A percentile compares a stretch with the other conserved stretches of the same genome.
These are phyloP conservation scores for Pythium angustatum DNA, from an alignment of 352 stramenopile species.

Conservation along the genomic window DNA sequence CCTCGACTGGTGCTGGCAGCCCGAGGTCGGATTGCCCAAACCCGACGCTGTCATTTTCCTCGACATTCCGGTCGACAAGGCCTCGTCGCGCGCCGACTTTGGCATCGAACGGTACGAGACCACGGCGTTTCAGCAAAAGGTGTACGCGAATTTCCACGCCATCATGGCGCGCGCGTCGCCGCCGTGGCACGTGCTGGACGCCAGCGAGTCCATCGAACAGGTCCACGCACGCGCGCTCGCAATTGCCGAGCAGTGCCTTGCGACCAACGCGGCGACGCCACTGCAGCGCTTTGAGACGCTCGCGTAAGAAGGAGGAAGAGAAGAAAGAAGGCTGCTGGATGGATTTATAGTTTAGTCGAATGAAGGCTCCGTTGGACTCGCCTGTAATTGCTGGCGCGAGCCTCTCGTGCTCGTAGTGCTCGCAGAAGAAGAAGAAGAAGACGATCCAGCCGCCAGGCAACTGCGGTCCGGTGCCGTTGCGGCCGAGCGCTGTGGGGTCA, in stretches of 20 bases:
- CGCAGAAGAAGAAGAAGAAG: background rate
- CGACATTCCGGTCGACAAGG: constrained; percentile 92
- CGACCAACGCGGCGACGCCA: constrained; percentile 26
- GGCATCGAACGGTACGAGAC: constrained; percentile 93
- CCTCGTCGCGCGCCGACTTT: constrained; percentile 90
- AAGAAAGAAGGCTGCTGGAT: background rate
- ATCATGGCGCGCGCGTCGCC: constrained; percentile 49
- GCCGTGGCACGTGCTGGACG: constrained; percentile 80
- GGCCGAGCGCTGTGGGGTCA: constrained; percentile 14
- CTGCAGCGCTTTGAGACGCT: constrained; percentile 44
- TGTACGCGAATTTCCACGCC: constrained; percentile 78
- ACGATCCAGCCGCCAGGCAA: too few species aligned
- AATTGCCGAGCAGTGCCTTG: constrained; percentile 57
- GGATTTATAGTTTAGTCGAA: constrained; percentile 23
- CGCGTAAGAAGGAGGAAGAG: background rate
- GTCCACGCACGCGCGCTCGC: constrained; percentile 62
- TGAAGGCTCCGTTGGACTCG: constrained; percentile 3
- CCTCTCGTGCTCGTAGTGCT: constrained; percentile 1
- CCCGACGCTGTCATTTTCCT: constrained; percentile 98
- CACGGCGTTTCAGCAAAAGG: constrained; percentile 83
- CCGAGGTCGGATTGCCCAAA: constrained; percentile 95
- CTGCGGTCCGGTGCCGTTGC: constrained; percentile 21
- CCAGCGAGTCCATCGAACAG: constrained; percentile 72
- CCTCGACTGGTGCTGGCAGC: constrained; percentile 97
- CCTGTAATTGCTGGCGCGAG: background rate